Evolutionary conservation across 208 protist genomes (phyloP).

Genomic region (Acanthamoeba triangularis): DNA sequence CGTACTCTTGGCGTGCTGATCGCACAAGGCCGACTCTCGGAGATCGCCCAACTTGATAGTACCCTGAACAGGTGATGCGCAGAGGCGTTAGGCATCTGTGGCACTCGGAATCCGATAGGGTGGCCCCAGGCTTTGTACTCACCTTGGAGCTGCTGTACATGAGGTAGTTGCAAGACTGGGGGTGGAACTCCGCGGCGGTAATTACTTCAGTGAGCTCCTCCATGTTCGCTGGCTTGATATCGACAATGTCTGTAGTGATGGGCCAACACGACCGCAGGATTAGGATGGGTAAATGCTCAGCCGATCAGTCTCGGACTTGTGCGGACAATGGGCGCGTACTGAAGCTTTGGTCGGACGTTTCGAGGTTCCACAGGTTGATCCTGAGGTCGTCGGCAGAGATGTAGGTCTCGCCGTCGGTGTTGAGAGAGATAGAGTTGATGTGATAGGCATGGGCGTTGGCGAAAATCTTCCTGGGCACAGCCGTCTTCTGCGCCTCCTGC

Average conservation of each 20-base stretch:
- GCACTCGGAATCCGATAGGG: background rate
- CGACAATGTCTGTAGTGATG: constrained; percentile 91
- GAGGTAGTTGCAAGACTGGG: constrained; percentile 90
- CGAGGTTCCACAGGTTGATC: constrained; percentile 96
- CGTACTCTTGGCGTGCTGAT: constrained; percentile 87
- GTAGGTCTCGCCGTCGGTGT: constrained; percentile 91
- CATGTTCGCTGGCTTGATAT: constrained; percentile 96
- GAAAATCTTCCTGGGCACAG: constrained; percentile 90
- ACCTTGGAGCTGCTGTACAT: constrained; percentile 92
- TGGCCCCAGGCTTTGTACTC: background rate
- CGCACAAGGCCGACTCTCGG: constrained; percentile 90
- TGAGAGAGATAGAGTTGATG: constrained; percentile 95
- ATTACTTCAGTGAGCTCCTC: constrained; percentile 96
- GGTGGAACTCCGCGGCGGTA: constrained; percentile 94
- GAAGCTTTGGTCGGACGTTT: constrained; percentile 89
- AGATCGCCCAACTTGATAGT: constrained; percentile 92
- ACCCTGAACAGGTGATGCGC: constrained; percentile 72
- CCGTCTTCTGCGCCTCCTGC: constrained; percentile 54
- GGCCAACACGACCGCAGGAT: background rate
- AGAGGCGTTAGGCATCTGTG: background rate
- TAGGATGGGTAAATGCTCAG: background rate
- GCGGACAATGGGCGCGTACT: constrained; percentile 77
- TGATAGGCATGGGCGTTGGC: constrained; percentile 95
- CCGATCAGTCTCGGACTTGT: background rate
- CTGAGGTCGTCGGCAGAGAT: constrained; percentile 95